Conservation (phyloP, 371 early-diverging fungal genomes). For the Mucor circinelloides region DNA sequence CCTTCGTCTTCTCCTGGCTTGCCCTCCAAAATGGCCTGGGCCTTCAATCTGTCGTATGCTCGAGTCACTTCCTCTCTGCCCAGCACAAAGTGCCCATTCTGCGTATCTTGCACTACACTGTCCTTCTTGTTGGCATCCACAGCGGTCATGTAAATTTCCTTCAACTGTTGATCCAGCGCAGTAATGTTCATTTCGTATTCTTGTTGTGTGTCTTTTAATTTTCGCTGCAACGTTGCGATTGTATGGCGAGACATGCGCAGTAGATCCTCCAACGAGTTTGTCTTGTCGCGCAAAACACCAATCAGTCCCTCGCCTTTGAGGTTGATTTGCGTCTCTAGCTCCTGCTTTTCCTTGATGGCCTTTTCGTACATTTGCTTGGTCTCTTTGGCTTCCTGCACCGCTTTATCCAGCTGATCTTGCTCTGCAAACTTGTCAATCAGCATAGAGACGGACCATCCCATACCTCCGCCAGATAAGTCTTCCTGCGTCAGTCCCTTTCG, state of each 20-base stretch:
- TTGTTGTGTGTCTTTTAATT: constrained; percentile 67
- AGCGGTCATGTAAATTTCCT: constrained; percentile 63
- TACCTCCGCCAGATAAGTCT: constrained; percentile 45
- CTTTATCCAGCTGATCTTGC: constrained; percentile 73
- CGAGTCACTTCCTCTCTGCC: constrained; percentile 37
- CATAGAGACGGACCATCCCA: constrained; percentile 69
- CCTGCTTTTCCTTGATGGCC: constrained; percentile 57
- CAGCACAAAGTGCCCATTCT: constrained; percentile 28
- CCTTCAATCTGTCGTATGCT: constrained; percentile 45
- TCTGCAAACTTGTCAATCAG: constrained; percentile 81
- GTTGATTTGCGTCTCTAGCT: constrained; percentile 74
- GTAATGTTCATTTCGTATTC: constrained; percentile 70
- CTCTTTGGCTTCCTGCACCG: constrained; percentile 73
- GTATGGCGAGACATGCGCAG: constrained; percentile 81
- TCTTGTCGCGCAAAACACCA: constrained; percentile 74
- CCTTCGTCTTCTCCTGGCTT: constrained; percentile 28
- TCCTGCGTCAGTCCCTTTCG: constrained; percentile 67
- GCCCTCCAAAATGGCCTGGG: constrained; percentile 51
- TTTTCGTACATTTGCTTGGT: constrained; percentile 52
- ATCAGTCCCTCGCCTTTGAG: constrained; percentile 75
- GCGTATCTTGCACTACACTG: constrained; percentile 45
- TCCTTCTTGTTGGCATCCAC: constrained; percentile 52
- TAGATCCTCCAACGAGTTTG: constrained; percentile 77
- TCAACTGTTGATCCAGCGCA: constrained; percentile 72
- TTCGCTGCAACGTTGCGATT: constrained; percentile 73